A percentile compares a stretch with the other conserved stretches of the same genome.
Evolutionary conservation across 1,284 basidiomycete species (phyloP).

Genomic region (Ganoderma lingzhi): DNA sequence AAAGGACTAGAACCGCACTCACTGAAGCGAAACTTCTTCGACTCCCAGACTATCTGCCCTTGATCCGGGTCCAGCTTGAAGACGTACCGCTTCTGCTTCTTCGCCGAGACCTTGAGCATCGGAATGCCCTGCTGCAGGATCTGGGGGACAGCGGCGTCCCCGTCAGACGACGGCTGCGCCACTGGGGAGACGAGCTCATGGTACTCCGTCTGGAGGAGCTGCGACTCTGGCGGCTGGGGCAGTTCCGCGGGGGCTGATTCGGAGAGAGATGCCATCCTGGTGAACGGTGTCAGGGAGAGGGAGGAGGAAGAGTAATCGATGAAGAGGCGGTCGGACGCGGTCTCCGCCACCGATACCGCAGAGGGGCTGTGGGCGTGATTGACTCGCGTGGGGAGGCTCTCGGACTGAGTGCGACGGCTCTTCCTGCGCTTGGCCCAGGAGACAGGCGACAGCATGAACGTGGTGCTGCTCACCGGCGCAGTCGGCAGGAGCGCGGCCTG

Average conservation of each 20-base stretch:
- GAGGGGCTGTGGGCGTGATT: conserved; percentile 20
- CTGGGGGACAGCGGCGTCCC: conserved; percentile 56
- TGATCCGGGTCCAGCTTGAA: conserved; percentile 84
- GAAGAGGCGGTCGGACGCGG: conserved; percentile 10
- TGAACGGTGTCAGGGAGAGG: conserved; percentile 14
- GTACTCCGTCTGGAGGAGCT: conserved; percentile 3
- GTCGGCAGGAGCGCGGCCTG: background rate
- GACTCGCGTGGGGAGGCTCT: conserved; percentile 30
- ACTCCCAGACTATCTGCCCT: conserved; percentile 87
- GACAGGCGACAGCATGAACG: conserved; percentile 26
- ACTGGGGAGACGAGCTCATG: conserved; percentile 17
- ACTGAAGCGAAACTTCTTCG: conserved; percentile 81
- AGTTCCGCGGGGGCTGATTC: conserved; percentile 13
- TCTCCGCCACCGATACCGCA: background rate
- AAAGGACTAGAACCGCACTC: conserved; percentile 42
- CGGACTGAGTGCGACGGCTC: conserved; percentile 33
- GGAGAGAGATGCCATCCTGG: conserved; percentile 25
- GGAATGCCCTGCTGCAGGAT: conserved; percentile 67
- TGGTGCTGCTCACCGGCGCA: conserved; percentile 12
- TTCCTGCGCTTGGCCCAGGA: conserved; percentile 26
- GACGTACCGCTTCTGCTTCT: conserved; percentile 79
- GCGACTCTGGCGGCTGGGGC: conserved; percentile 5
- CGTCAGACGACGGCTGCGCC: conserved; percentile 34
- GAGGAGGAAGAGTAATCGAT: conserved; percentile 14
- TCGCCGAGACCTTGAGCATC: conserved; percentile 91